A percentile compares a stretch with the other conserved stretches of the same genome.
Conservation (phyloP, 1,284 basidiomycete genomes). For the Rhodotorula sp. region DNA sequence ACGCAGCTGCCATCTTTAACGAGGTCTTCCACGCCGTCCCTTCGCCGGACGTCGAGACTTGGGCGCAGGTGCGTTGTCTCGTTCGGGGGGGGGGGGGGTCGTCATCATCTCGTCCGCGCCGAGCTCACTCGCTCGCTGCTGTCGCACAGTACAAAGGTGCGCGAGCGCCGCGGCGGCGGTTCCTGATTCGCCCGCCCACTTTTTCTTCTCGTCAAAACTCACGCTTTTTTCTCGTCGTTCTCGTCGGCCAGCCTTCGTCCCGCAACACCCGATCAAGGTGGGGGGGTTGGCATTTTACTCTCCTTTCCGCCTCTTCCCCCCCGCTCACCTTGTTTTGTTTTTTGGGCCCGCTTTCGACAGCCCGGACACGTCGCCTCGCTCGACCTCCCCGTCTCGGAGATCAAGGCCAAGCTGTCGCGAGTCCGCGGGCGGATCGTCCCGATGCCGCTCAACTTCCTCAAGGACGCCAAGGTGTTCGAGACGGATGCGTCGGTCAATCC, state of each 20-base stretch:
- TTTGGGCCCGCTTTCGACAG: neutral
- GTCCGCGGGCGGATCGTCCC: conserved; percentile 57
- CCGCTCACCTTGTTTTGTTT: no score
- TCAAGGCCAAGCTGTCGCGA: conserved; percentile 59
- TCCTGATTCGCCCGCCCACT: no score
- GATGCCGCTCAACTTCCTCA: conserved; percentile 48
- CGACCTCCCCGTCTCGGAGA: conserved; percentile 32
- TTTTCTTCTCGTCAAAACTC: neutral
- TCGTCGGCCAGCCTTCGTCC: conserved; percentile 12
- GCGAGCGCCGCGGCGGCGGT: no score
- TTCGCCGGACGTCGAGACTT: conserved; percentile 65
- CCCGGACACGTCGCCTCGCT: conserved; percentile 65
- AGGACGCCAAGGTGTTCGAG: conserved; percentile 18
- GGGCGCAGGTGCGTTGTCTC: conserved; percentile 46
- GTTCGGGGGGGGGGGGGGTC: no score
- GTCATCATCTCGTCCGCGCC: neutral
- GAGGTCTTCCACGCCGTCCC: conserved; percentile 81
- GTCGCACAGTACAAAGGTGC: conserved; percentile 12
- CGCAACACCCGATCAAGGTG: conserved; percentile 56
- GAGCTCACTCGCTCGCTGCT: neutral
- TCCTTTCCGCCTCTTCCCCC: no score
- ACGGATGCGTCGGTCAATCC: conserved; percentile 31
- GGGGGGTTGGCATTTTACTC: no score
- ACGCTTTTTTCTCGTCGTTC: no score
- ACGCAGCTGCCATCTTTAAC: conserved; percentile 69